A percentile compares a stretch with the other conserved stretches of the same genome.
Conservation (phyloP, 2,329 filamentous ascomycete genomes). For the Neospermospora avenae region DNA sequence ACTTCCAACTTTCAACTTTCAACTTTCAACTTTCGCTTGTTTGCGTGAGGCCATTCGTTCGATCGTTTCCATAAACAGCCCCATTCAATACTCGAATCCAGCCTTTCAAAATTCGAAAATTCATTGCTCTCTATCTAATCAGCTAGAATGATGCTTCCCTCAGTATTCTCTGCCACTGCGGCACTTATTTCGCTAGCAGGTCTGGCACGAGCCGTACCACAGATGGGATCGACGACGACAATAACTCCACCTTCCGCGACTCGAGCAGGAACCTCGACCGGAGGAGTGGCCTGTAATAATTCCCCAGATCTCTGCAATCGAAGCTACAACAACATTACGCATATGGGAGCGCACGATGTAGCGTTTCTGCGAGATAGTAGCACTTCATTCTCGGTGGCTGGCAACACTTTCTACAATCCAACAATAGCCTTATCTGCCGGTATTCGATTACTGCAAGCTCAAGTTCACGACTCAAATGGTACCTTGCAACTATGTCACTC, state of each 20-base stretch:
- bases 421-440: slow-evolving; percentile 57
- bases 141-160: slow-evolving; percentile 12
- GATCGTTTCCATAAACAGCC: background rate
- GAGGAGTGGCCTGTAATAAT: slow-evolving; percentile 64
- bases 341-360: slow-evolving; percentile 68
- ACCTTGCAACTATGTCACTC: slow-evolving; percentile 57
- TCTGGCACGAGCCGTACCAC: slow-evolving; percentile 25
- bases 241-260: slow-evolving; percentile 13
- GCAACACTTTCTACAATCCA: slow-evolving; percentile 58
- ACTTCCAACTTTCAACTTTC: background rate
- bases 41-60: background rate
- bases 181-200: slow-evolving; percentile 27
- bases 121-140: background rate
- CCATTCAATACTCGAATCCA: background rate
- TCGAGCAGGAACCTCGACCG: slow-evolving; percentile 25
- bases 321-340: slow-evolving; percentile 71
- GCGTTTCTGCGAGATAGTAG: slow-evolving; percentile 53
- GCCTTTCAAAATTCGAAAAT: background rate
- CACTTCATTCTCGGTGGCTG: slow-evolving; percentile 42
- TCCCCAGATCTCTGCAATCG: slow-evolving; percentile 69
- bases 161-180: slow-evolving; percentile 23
- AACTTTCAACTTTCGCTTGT: background rate
- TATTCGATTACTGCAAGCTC: slow-evolving; percentile 61
- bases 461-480: slow-evolving; percentile 54
- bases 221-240: slow-evolving; percentile 18